Conservation (phyloP, 2,329 filamentous ascomycete species). For the Cladosporium sp. region DNA sequence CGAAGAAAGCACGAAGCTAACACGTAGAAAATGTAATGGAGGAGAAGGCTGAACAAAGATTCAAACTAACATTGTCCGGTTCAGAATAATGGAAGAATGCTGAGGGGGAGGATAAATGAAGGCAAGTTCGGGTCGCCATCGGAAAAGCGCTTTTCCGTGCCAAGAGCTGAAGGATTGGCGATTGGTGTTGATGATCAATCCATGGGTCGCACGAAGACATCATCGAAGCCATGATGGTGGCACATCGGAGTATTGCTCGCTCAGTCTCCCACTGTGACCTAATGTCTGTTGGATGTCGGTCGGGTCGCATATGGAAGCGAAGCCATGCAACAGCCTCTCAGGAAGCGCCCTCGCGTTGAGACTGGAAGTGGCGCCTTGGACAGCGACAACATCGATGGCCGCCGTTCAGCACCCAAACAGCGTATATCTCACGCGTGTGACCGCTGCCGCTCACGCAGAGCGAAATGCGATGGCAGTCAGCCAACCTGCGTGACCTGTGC, state of each 20-base stretch:
- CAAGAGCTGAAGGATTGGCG: not conserved
- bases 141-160: not conserved
- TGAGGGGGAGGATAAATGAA: not conserved
- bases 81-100: not conserved
- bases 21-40: not conserved
- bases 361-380: not conserved
- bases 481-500: not conserved
- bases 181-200: not conserved
- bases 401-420: not conserved
- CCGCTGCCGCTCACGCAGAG: not conserved
- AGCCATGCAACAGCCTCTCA: not conserved
- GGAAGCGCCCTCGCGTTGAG: not conserved
- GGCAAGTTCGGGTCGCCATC: not conserved
- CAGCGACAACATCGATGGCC: not conserved
- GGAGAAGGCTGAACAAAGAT: not conserved
- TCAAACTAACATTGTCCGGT: not conserved
- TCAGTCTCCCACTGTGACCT: not conserved
- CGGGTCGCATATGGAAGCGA: not conserved
- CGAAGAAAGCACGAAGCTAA: not conserved
- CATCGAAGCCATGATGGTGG: not conserved
- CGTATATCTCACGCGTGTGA: not conserved
- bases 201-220: not conserved
- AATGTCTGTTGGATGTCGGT: not conserved
- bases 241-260: not conserved
- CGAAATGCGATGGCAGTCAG: not conserved